A percentile compares a stretch with the other conserved stretches of the same genome.
These are phyloP conservation scores for Cylindrotheca fusiformis DNA, from an alignment of 108 stramenopile genomes.

Conservation along the genomic window DNA sequence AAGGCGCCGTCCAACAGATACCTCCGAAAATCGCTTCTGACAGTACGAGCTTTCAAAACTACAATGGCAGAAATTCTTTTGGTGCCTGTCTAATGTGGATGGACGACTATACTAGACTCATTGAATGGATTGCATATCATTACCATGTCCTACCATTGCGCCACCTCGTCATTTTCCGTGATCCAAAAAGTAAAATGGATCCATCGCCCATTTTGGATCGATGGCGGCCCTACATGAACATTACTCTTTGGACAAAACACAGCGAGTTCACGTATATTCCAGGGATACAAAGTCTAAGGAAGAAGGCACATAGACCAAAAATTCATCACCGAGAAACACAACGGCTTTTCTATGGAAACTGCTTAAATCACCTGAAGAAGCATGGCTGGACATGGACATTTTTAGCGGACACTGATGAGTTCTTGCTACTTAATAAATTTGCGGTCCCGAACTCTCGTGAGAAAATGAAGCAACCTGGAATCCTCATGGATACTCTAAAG, in stretches of 20 bases:
- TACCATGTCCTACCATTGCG: slow-evolving; percentile 41
- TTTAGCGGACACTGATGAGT: slow-evolving; percentile 57
- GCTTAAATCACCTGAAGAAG: slow-evolving; percentile 7
- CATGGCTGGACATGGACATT: slow-evolving; percentile 35
- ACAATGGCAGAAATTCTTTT: not conserved
- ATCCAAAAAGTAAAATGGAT: slow-evolving; percentile 10
- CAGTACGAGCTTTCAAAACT: too few species aligned
- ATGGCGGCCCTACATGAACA: not conserved
- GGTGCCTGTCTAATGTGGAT: not conserved
- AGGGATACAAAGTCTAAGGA: not conserved
- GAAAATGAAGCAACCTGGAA: not conserved
- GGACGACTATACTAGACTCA: not conserved
- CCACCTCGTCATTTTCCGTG: slow-evolving; percentile 27
- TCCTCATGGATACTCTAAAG: not conserved
- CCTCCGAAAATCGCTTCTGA: too few species aligned
- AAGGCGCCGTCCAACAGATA: too few species aligned
- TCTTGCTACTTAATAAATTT: slow-evolving; percentile 36
- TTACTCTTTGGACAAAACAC: not conserved
- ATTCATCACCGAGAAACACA: slow-evolving; percentile 31
- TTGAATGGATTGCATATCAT: slow-evolving; percentile 60
- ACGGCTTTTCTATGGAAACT: slow-evolving; percentile 15
- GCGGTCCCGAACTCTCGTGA: not conserved
- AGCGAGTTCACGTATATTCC: not conserved
- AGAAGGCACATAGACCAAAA: not conserved
- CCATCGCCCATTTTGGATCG: not conserved